Evolutionary conservation across 257 asterid species (phyloP), one percentile per base, ranked within the genome.

Genomic region (Solanum pimpinellifolium): DNA sequence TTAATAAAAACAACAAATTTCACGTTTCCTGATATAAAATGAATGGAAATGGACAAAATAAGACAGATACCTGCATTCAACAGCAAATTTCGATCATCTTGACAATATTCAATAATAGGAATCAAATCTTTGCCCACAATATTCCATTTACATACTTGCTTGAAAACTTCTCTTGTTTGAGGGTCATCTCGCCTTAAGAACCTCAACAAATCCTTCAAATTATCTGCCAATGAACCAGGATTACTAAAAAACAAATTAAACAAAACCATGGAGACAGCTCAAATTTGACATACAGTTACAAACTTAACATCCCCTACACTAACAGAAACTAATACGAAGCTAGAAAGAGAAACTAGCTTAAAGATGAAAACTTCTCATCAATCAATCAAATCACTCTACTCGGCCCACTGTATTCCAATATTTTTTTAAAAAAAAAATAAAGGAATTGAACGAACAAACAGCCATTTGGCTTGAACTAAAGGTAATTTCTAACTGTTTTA

Each of bases 141-240:
- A 47, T 95, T 95, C 99, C 99, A 97, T 90, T 93, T 95, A 89
- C 98, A 97, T 41, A 94, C 85, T 90, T 95, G 99, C 93, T 94
- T 97, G 92, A 97, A 97, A 89, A 97, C 99, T 29, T 96, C 98
- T 83, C 99, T 93, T 76, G 92, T 92, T 90, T 93, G 96, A 62
- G 98, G 99, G 88, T 96, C 98, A 82, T 97, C 99, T 21, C 99
- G 94, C 93, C 99, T 89, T 88, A 97, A 80, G 92, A 90, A 97
- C 95, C 99, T 94, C 89, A 96, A 86, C 87, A 97, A 90, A 90
- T 97, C 99, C 94, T 94, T 97, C 92, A 97, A 78, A 91, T 94
- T 96, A 89, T 97, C 99, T 97, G 92, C 82, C 90, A 86, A 33
- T 7, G 59, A 73, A 86, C 83, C 83, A 23, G 31, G 81, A 6